Base-by-base conservation (phyloP, 2,329 filamentous ascomycete genomes). In the Ophiostoma sp. region DNA sequence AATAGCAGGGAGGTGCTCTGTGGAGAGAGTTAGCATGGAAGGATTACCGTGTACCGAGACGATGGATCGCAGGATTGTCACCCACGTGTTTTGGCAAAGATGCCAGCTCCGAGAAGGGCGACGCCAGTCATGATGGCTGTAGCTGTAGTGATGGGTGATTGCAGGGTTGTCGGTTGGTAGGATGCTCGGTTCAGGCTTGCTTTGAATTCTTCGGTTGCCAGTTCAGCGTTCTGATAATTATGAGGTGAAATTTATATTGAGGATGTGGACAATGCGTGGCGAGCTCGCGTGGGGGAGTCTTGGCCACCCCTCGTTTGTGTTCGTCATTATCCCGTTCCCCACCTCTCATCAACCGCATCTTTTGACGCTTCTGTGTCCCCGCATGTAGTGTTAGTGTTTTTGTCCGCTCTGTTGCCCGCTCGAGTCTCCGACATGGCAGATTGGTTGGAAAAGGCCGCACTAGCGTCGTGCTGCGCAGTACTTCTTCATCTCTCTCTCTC, bases 1-100 rank as follows among this genome's bases (percentile, higher is more conserved):
- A 69, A 93, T 86, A 57, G 90, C 91, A 17, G 91, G 91, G 69
- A 81, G 78, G 66, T 79, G 80, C 73, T 80, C 78, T 80, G 52
- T 59, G n/a, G 59, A 12, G 31, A 17, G 55, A 31, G 25, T 31
- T 12, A 57, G 22, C 25, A 31, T 61, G 57, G 9, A 3, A 11
- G n/a, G 2, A 2, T 6, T 39, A 39, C 36, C 7, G 15, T 9
- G 9, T 42, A 9, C 39, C 9, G 39, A 42, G 39, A 42, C 2
- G 2, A 48, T 11, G 39, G 25, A 22, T 22, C 15, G 22, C 4
- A 22, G 19, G 50, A n/a, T 52, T 2, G 17, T 3, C 8, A 50
- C 63, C 19, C 39, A 68, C 63, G 22, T 11, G 22, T 50, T 33
- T 45, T 50, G 42, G 63, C 39, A 68, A 68, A 68, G 28, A 68